A percentile compares a stretch with the other conserved stretches of the same genome.
phyloP scores from a whole-genome alignment of 345 rosid species.

The Hypericum perforatum region DNA sequence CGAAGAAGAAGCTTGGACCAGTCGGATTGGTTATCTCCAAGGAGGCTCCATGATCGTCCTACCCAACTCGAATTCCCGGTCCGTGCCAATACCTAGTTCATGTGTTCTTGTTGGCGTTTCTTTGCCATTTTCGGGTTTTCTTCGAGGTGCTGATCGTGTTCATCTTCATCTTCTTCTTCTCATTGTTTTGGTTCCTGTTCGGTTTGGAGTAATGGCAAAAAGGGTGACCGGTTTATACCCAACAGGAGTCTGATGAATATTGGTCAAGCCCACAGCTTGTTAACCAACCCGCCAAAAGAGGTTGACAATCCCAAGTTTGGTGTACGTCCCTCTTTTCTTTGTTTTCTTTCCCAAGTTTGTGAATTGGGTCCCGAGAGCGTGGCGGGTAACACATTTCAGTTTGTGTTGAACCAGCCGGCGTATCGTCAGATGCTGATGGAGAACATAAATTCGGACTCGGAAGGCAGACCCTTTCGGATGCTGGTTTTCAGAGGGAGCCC shows the following conservation, averaged over 20 bases:
- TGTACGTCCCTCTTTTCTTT: slow-evolving; percentile 13
- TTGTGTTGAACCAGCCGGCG: slow-evolving; percentile 18
- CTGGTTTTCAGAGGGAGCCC: slow-evolving; percentile 47
- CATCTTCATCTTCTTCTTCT: slow-evolving; percentile 1
- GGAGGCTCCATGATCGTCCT: slow-evolving; percentile 30
- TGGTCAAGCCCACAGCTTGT: slow-evolving; percentile 41
- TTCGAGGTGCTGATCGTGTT: background rate
- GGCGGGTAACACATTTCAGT: background rate
- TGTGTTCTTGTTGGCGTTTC: background rate
- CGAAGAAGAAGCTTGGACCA: slow-evolving; percentile 1
- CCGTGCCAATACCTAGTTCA: background rate
- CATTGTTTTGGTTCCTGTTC: slow-evolving; percentile 6
- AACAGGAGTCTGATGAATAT: slow-evolving; percentile 50
- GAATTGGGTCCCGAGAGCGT: background rate
- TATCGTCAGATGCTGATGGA: slow-evolving; percentile 27
- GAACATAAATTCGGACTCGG: slow-evolving; percentile 28
- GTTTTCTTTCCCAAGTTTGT: background rate
- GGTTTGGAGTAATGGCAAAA: background rate
- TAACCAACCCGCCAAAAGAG: slow-evolving; percentile 24
- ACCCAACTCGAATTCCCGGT: slow-evolving; percentile 29
- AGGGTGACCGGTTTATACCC: slow-evolving; percentile 48
- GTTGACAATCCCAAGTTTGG: slow-evolving; percentile 12
- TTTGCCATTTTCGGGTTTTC: background rate
- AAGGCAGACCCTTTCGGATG: slow-evolving; percentile 41
- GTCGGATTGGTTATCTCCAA: slow-evolving; percentile 40